These are phyloP conservation scores for Phytophthora hybrid DNA, from an alignment of 352 stramenopile species.

Conservation along the genomic window DNA sequence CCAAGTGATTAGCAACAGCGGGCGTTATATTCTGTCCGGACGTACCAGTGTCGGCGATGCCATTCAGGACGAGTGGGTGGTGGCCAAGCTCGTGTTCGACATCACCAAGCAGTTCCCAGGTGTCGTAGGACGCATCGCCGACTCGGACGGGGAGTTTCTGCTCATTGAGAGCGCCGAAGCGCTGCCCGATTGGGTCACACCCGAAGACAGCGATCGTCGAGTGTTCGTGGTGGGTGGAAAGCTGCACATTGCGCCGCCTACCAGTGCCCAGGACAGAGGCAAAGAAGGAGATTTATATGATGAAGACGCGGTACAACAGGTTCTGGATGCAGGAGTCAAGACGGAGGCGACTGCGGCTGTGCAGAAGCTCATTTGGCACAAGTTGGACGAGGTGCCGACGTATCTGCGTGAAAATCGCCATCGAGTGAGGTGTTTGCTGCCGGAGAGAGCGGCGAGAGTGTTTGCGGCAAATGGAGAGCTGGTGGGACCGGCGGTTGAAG, in stretches of 20 bases:
- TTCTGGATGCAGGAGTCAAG: slow-evolving; percentile 31
- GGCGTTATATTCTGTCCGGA: slow-evolving; percentile 49
- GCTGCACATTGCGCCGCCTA: slow-evolving; percentile 53
- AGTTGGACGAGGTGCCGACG: slow-evolving; percentile 46
- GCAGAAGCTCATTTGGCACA: slow-evolving; percentile 50
- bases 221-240: slow-evolving; percentile 56
- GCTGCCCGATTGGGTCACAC: slow-evolving; percentile 72
- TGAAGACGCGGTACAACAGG: slow-evolving; percentile 43
- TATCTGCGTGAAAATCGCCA: slow-evolving; percentile 66
- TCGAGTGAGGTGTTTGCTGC: slow-evolving; percentile 57
- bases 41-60: slow-evolving; percentile 59
- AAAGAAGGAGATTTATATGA: slow-evolving; percentile 34
- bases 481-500: slow-evolving; percentile 61
- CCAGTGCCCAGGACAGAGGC: slow-evolving; percentile 1
- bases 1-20: slow-evolving; percentile 9
- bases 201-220: slow-evolving; percentile 57
- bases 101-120: slow-evolving; percentile 46
- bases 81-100: slow-evolving; percentile 56
- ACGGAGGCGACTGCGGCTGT: slow-evolving; percentile 48
- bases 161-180: slow-evolving; percentile 80
- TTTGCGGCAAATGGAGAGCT: slow-evolving; percentile 38
- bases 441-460: slow-evolving; percentile 42
- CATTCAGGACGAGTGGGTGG: slow-evolving; percentile 79
- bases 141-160: slow-evolving; percentile 79
- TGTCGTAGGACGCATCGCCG: slow-evolving; percentile 50